A percentile compares a stretch with the other conserved stretches of the same genome.
Evolutionary conservation across 2,329 filamentous ascomycete species (phyloP).

Genomic region (Colletotrichum tabaci): DNA sequence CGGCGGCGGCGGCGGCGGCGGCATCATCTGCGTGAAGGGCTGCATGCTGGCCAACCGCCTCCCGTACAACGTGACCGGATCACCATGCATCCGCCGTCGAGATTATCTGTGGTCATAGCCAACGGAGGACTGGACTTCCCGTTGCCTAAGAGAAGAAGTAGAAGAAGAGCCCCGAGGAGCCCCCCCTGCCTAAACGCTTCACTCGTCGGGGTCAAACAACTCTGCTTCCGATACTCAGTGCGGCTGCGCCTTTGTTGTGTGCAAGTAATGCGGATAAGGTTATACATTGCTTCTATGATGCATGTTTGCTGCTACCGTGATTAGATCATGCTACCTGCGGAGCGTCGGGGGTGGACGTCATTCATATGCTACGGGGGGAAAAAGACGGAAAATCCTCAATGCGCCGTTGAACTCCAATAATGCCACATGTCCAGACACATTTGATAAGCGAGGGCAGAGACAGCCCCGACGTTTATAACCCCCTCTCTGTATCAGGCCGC

Average conservation of each 20-base stretch:
- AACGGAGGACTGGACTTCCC: neutral
- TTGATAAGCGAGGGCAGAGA: neutral
- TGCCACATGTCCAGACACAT: constrained; percentile 15
- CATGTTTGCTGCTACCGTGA: constrained; percentile 28
- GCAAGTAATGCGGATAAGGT: neutral
- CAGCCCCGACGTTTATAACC: neutral
- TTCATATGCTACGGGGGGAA: neutral
- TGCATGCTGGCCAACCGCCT: neutral
- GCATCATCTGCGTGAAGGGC: neutral
- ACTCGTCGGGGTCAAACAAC: neutral
- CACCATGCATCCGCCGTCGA: neutral
- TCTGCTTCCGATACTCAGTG: neutral
- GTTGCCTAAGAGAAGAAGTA: too few species aligned
- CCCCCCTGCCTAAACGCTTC: neutral
- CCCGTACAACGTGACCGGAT: neutral
- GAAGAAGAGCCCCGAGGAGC: neutral
- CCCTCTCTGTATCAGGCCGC: neutral
- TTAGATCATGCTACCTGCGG: constrained; percentile 4
- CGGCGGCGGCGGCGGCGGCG: neutral
- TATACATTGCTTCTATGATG: constrained; percentile 25
- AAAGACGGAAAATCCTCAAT: neutral
- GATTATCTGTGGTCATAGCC: neutral
- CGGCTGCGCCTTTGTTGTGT: neutral
- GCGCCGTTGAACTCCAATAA: constrained; percentile 30
- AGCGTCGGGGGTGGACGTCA: neutral